Conservation (phyloP, 352 stramenopile species). For the Phytophthora hibernalis region DNA sequence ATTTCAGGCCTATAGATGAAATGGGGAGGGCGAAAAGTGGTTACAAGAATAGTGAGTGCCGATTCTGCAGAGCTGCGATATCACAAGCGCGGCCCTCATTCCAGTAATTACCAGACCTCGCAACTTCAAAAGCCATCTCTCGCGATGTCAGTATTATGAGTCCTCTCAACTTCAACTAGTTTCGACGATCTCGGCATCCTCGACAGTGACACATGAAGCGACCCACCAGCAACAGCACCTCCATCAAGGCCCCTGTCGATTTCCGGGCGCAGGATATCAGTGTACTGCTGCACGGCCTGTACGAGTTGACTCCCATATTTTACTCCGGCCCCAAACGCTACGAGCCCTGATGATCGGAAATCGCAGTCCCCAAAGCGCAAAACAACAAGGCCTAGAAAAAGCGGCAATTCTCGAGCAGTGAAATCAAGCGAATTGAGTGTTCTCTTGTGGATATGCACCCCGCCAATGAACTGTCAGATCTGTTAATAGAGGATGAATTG, state of each 20-base stretch:
- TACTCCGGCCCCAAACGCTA: too few relatives aligned
- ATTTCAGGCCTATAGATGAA: too few relatives aligned
- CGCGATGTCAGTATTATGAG: not conserved
- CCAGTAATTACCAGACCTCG: not conserved
- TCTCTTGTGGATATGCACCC: conserved; percentile 2
- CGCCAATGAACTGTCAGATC: not conserved
- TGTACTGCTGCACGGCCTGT: too few relatives aligned
- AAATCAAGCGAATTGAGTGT: too few relatives aligned
- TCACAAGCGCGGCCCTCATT: not conserved
- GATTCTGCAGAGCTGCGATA: not conserved
- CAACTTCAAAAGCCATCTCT: not conserved
- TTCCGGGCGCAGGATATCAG: too few relatives aligned
- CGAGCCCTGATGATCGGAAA: too few relatives aligned
- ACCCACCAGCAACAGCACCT: too few relatives aligned
- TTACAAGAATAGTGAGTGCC: not conserved
- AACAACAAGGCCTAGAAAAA: too few relatives aligned
- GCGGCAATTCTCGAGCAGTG: not conserved
- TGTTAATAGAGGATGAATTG: not conserved
- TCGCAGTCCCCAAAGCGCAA: too few relatives aligned
- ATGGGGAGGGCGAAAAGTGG: not conserved
- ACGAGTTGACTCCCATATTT: too few relatives aligned
- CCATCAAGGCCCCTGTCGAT: too few relatives aligned
- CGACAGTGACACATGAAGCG: too few relatives aligned
- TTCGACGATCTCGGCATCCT: not conserved
- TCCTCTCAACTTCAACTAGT: not conserved